Evolutionary conservation across 169 alveolate genomes (phyloP).

Genomic region (Theileria annulata): DNA sequence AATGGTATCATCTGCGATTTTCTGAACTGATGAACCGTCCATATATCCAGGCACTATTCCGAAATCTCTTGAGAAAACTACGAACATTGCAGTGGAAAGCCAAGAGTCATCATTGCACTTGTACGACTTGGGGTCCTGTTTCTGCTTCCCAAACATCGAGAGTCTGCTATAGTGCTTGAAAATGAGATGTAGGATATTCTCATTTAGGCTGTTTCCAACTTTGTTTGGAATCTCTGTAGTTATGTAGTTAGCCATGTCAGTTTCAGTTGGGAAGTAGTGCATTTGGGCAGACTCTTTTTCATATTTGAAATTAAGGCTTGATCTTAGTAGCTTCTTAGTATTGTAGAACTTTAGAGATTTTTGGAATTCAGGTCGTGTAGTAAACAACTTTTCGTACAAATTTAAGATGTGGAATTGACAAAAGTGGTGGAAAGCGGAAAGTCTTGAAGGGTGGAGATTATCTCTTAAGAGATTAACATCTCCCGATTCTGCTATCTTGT

Average conservation of each 20-base stretch:
- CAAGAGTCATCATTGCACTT: conserved; percentile 37
- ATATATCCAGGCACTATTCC: conserved; percentile 74
- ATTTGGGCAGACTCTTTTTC: conserved; percentile 8
- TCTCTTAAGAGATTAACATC: conserved; percentile 44
- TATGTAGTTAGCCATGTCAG: conserved; percentile 49
- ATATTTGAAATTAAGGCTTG: conserved; percentile 5
- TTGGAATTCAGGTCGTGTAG: conserved; percentile 61
- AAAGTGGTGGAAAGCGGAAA: conserved; percentile 75
- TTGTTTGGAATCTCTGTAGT: conserved; percentile 37
- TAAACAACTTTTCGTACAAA: conserved; percentile 50
- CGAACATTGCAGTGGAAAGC: conserved; percentile 67
- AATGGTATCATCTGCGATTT: conserved; percentile 37
- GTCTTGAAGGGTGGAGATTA: conserved; percentile 74
- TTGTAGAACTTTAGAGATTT: conserved; percentile 38
- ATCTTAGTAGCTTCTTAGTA: conserved; percentile 12
- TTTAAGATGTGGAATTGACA: conserved; percentile 66
- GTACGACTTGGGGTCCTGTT: conserved; percentile 21
- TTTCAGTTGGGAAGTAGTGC: conserved; percentile 46
- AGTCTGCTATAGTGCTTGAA: conserved; percentile 63
- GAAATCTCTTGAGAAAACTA: conserved; percentile 72
- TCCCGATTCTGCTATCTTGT: conserved; percentile 68
- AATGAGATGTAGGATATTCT: conserved; percentile 31
- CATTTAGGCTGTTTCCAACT: conserved; percentile 28
- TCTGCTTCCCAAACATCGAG: conserved; percentile 51
- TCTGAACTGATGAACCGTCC: conserved; percentile 53